phyloP scores from a whole-genome alignment of 768 basidiomycete genomes.

The Hydnomerulius pinastri region DNA sequence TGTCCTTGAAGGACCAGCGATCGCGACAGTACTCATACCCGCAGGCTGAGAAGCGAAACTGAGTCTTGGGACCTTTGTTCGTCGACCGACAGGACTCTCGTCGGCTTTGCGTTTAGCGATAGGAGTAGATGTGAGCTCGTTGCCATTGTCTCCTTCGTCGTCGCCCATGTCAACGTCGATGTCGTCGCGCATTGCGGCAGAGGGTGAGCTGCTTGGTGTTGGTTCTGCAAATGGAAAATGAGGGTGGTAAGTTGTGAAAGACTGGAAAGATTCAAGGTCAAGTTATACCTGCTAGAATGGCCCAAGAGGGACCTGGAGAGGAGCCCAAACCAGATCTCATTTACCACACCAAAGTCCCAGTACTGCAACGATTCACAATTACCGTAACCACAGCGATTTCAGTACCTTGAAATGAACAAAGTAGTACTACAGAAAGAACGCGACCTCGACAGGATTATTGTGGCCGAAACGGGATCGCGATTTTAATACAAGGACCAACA shows the following conservation, averaged over 20 bases:
- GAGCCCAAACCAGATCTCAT: too few relatives aligned
- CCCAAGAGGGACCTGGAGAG: constrained; percentile 33
- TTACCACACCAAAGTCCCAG: too few relatives aligned
- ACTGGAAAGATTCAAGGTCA: constrained; percentile 2
- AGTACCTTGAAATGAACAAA: too few relatives aligned
- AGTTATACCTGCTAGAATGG: constrained; percentile 24
- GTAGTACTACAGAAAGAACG: too few relatives aligned
- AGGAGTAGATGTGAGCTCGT: constrained; percentile 6
- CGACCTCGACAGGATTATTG: too few relatives aligned
- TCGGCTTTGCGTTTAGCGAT: constrained; percentile 30
- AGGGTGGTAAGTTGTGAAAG: not conserved
- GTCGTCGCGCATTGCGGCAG: constrained; percentile 17
- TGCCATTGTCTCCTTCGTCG: constrained; percentile 20
- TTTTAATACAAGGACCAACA: too few relatives aligned
- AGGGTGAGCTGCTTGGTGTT: constrained; percentile 18
- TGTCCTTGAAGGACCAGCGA: constrained; percentile 4
- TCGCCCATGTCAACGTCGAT: constrained; percentile 20
- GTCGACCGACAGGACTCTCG: constrained; percentile 9
- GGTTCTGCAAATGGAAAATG: constrained; percentile 15
- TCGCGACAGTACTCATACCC: not conserved
- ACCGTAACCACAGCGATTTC: too few relatives aligned
- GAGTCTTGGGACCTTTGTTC: constrained; percentile 24
- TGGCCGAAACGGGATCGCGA: too few relatives aligned
- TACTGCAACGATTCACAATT: too few relatives aligned
- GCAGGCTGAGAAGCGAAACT: constrained; percentile 1